Evolutionary conservation across 768 basidiomycete genomes (phyloP).

Genomic region (Nevesoporus exiguus): DNA sequence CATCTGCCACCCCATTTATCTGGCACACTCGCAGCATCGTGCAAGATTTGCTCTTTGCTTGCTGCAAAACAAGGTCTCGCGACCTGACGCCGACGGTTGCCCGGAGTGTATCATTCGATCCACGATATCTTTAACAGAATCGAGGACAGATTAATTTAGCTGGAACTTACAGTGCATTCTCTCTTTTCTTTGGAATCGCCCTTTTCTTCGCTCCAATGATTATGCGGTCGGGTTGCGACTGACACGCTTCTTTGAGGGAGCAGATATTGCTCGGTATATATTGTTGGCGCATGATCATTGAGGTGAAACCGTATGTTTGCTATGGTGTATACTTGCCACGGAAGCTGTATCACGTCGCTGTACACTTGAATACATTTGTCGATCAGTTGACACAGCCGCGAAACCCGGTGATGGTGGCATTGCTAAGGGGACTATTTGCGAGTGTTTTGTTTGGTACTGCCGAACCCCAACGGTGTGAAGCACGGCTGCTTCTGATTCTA

Average conservation of each 20-base stretch:
- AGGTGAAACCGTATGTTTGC: constrained; percentile 12
- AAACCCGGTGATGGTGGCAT: not conserved
- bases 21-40: not conserved
- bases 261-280: constrained; percentile 16
- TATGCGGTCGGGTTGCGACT: constrained; percentile 13
- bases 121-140: constrained; percentile 14
- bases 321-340: constrained; percentile 20
- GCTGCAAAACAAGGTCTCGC: constrained; percentile 12
- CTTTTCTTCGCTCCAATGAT: constrained; percentile 3
- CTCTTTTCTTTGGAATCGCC: not conserved
- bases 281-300: constrained; percentile 4
- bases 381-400: not conserved
- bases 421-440: constrained; percentile 14
- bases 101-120: constrained; percentile 21
- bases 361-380: constrained; percentile 5
- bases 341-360: constrained; percentile 20
- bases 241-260: constrained; percentile 9
- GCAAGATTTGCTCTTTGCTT: not conserved
- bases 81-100: constrained; percentile 9
- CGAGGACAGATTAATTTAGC: constrained; percentile 21
- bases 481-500: not conserved
- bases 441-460: constrained; percentile 19
- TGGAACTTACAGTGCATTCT: constrained; percentile 9
- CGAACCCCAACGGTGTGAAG: constrained; percentile 32
- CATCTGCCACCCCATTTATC: constrained; percentile 8